Conservation (phyloP, 352 stramenopile species). For the Globisporangium paddicum region DNA sequence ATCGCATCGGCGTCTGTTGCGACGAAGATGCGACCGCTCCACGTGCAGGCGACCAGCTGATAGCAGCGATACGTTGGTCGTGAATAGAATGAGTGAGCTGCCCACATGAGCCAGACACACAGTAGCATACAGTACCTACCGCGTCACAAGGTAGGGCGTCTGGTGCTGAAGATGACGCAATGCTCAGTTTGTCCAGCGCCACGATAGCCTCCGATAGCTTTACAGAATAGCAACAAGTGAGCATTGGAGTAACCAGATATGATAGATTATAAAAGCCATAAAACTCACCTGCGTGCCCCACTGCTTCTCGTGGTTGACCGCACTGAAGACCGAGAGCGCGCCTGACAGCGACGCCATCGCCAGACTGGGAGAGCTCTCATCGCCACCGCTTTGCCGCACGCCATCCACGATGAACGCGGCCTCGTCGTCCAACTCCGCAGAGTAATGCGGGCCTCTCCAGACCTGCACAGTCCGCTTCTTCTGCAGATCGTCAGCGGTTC, state of each 20-base stretch:
- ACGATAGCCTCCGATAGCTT: constrained; percentile 52
- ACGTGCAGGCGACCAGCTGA: constrained; percentile 69
- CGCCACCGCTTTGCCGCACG: constrained; percentile 16
- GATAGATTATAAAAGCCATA: not conserved
- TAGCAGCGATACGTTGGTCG: too few relatives aligned
- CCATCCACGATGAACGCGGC: constrained; percentile 43
- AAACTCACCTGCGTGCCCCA: constrained; percentile 45
- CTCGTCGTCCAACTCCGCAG: constrained; percentile 14
- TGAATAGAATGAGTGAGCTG: too few relatives aligned
- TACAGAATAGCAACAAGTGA: not conserved
- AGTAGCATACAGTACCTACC: too few relatives aligned
- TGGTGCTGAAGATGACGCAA: not conserved
- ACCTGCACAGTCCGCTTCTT: constrained; percentile 19
- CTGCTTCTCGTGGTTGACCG: constrained; percentile 23
- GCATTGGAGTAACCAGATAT: not conserved
- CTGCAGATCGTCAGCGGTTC: constrained; percentile 5
- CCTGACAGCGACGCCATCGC: constrained; percentile 38
- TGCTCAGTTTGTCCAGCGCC: constrained; percentile 35
- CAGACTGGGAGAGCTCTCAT: constrained; percentile 13
- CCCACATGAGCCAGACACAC: not conserved
- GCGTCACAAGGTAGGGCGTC: not conserved
- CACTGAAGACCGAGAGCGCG: constrained; percentile 30
- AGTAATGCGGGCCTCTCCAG: constrained; percentile 28
- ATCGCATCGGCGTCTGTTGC: constrained; percentile 36
- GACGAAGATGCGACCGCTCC: constrained; percentile 59